phyloP scores from a whole-genome alignment of 2,329 filamentous ascomycete genomes.

The Claviceps monticola region DNA sequence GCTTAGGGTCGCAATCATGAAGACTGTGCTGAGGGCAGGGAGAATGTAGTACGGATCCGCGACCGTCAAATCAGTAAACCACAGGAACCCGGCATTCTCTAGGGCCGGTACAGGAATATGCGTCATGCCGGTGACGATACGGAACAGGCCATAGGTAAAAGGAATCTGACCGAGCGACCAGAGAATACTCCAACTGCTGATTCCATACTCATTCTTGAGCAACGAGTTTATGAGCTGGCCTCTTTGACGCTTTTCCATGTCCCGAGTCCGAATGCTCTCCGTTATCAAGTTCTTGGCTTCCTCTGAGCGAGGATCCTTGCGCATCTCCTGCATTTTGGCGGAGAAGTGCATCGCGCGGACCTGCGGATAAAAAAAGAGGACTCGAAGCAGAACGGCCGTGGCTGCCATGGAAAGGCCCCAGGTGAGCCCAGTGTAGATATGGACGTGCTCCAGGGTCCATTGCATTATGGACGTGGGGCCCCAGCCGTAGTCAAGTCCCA shows the following conservation, averaged over 20 bases:
- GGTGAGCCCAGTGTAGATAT: slow-evolving; percentile 60
- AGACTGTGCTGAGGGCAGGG: slow-evolving; percentile 44
- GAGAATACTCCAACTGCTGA: slow-evolving; percentile 19
- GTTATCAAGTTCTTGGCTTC: slow-evolving; percentile 36
- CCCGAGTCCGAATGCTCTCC: slow-evolving; percentile 25
- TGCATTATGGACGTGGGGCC: slow-evolving; percentile 64
- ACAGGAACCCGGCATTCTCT: slow-evolving; percentile 54
- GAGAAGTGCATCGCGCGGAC: slow-evolving; percentile 20
- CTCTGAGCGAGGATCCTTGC: slow-evolving; percentile 37
- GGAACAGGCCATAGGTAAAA: slow-evolving; percentile 69
- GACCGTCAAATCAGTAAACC: slow-evolving; percentile 66
- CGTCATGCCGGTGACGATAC: slow-evolving; percentile 60
- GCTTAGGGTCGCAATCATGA: slow-evolving; percentile 44
- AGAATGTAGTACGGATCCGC: slow-evolving; percentile 67
- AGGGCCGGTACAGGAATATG: slow-evolving; percentile 69
- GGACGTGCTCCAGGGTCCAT: slow-evolving; percentile 67
- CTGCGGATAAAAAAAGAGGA: slow-evolving; percentile 49
- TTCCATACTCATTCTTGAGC: slow-evolving; percentile 23
- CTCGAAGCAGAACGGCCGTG: slow-evolving; percentile 51
- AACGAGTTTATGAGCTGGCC: slow-evolving; percentile 21
- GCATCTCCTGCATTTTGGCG: slow-evolving; percentile 47
- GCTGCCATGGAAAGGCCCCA: slow-evolving; percentile 69
- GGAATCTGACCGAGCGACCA: slow-evolving; percentile 38
- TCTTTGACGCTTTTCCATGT: slow-evolving; percentile 25
- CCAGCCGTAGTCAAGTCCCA: slow-evolving; percentile 81